Conservation (phyloP, 2,329 filamentous ascomycete genomes). For the Alternaria brassicicola region DNA sequence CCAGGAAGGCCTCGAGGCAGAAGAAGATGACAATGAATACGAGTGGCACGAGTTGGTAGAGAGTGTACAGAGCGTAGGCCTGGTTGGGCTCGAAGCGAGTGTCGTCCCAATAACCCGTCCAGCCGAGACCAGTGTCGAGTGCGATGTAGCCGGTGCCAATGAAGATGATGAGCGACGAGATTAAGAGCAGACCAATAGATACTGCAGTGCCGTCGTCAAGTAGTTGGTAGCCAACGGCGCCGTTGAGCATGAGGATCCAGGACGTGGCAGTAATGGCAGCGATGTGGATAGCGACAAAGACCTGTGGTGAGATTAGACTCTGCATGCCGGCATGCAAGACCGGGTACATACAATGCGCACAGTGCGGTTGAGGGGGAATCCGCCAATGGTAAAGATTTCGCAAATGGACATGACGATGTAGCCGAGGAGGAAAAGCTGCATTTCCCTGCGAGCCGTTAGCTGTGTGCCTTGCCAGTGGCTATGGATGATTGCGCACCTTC, state of each 20-base stretch:
- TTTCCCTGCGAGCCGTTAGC: conserved; percentile 69
- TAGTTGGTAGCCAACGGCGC: conserved; percentile 88
- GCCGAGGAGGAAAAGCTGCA: conserved; percentile 88
- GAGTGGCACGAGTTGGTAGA: conserved; percentile 89
- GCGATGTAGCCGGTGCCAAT: conserved; percentile 94
- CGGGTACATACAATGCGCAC: conserved; percentile 70
- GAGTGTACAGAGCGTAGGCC: conserved; percentile 86
- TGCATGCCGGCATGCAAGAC: neutral
- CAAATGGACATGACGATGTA: conserved; percentile 90
- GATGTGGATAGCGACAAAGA: conserved; percentile 87
- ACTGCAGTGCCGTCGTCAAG: conserved; percentile 90
- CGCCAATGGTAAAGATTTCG: conserved; percentile 94
- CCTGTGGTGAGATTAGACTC: conserved; percentile 55
- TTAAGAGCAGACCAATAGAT: conserved; percentile 75
- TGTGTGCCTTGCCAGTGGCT: neutral
- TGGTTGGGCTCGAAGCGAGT: conserved; percentile 60
- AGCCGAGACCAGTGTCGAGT: conserved; percentile 87
- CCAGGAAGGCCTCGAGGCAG: conserved; percentile 79
- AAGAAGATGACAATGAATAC: conserved; percentile 90
- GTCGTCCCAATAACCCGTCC: conserved; percentile 77
- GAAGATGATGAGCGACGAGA: conserved; percentile 74
- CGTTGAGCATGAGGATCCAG: conserved; percentile 93
- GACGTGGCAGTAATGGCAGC: conserved; percentile 85
- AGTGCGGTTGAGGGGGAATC: conserved; percentile 74
- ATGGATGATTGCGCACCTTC: conserved; percentile 66